These are phyloP conservation scores for Neoarthrinium moseri DNA, from an alignment of 2,329 filamentous ascomycete genomes.

Conservation along the genomic window DNA sequence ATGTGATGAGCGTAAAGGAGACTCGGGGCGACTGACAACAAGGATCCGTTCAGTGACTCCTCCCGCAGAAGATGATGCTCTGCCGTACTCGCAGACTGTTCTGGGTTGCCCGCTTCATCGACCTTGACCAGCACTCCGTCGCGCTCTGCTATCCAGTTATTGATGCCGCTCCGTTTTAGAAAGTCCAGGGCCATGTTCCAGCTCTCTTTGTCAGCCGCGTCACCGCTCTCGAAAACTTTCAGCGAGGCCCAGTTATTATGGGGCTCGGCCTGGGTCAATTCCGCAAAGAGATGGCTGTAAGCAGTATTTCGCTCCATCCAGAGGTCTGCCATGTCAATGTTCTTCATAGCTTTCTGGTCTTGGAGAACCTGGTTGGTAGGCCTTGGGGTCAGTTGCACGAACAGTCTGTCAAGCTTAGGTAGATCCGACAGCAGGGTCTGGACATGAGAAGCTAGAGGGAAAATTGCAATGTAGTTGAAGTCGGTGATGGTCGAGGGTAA, in stretches of 20 bases:
- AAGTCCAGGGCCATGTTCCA: slow-evolving; percentile 41
- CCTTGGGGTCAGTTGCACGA: slow-evolving; percentile 44
- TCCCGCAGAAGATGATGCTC: slow-evolving; percentile 15
- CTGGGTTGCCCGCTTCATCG: slow-evolving; percentile 15
- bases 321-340: slow-evolving; percentile 40
- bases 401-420: slow-evolving; percentile 50
- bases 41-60: background rate
- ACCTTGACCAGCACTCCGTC: slow-evolving; percentile 43
- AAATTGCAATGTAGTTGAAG: slow-evolving; percentile 63
- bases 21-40: slow-evolving; percentile 15
- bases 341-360: slow-evolving; percentile 34
- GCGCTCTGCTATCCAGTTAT: slow-evolving; percentile 41
- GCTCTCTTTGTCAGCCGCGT: slow-evolving; percentile 40
- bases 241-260: slow-evolving; percentile 40
- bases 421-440: slow-evolving; percentile 45
- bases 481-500: slow-evolving; percentile 43
- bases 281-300: slow-evolving; percentile 44
- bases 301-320: slow-evolving; percentile 55
- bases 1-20: too few species aligned
- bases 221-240: slow-evolving; percentile 48
- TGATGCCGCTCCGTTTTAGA: slow-evolving; percentile 31
- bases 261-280: slow-evolving; percentile 26
- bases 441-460: slow-evolving; percentile 64
- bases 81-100: slow-evolving; percentile 2
- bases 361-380: slow-evolving; percentile 33